These are phyloP conservation scores for Suillus americanus DNA, from an alignment of 768 basidiomycete genomes.

Conservation along the genomic window DNA sequence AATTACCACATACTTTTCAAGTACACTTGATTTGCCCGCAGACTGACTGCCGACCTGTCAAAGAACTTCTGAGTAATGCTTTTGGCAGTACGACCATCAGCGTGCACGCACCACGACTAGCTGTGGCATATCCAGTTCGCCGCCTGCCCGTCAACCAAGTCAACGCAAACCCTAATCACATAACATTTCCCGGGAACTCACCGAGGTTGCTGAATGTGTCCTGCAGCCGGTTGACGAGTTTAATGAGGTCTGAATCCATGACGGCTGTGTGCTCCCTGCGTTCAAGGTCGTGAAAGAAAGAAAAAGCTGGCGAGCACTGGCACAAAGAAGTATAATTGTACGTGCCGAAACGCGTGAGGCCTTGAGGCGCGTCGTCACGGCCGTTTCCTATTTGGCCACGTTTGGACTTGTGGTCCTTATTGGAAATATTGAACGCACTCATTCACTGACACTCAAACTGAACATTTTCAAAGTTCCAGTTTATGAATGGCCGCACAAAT, in stretches of 20 bases:
- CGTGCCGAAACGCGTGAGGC: slow-evolving; percentile 18
- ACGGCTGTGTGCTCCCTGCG: slow-evolving; percentile 9
- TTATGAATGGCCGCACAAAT: slow-evolving; percentile 6
- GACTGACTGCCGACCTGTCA: slow-evolving; percentile 92
- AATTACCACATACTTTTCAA: slow-evolving; percentile 77
- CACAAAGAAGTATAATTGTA: slow-evolving; percentile 9
- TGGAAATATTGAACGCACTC: neutral
- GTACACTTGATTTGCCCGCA: slow-evolving; percentile 92
- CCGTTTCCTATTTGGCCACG: slow-evolving; percentile 8
- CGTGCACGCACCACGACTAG: slow-evolving; percentile 71
- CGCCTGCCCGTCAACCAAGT: slow-evolving; percentile 47
- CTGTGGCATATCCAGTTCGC: slow-evolving; percentile 92
- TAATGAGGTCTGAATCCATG: slow-evolving; percentile 95
- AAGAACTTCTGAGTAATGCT: slow-evolving; percentile 6
- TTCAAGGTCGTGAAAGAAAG: neutral
- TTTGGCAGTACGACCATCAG: neutral
- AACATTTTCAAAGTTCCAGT: neutral
- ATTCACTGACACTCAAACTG: neutral
- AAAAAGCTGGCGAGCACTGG: neutral
- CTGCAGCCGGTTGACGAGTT: slow-evolving; percentile 93
- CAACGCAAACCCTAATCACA: slow-evolving; percentile 9
- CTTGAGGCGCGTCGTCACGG: slow-evolving; percentile 31
- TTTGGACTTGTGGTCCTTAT: slow-evolving; percentile 26
- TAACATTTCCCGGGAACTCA: slow-evolving; percentile 36
- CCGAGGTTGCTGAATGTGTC: slow-evolving; percentile 89